phyloP scores from a whole-genome alignment of 805 yeast genomes.

The Teunomyces gatunensis region DNA sequence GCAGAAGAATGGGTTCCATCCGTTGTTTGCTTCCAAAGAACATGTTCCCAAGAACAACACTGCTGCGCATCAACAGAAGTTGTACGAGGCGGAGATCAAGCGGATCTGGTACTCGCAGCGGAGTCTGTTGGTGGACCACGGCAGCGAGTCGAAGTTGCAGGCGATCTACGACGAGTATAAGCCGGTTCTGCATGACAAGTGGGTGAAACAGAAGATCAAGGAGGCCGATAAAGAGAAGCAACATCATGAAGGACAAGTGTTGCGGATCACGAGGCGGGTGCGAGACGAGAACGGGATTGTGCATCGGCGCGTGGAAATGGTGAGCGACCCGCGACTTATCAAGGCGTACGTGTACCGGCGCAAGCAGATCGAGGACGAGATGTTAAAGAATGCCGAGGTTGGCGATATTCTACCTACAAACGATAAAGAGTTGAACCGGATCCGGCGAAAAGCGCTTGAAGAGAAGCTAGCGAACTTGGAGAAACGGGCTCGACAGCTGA shows the following conservation, averaged over 20 bases:
- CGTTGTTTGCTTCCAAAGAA: slow-evolving; percentile 33
- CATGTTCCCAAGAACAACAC: slow-evolving; percentile 41
- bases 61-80: slow-evolving; percentile 68
- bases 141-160: slow-evolving; percentile 36
- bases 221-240: slow-evolving; percentile 34
- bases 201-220: slow-evolving; percentile 31
- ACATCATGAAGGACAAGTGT: slow-evolving; percentile 25
- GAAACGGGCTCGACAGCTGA: slow-evolving; percentile 49
- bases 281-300: slow-evolving; percentile 82
- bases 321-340: slow-evolving; percentile 83
- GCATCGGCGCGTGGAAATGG: slow-evolving; percentile 74
- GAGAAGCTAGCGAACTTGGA: slow-evolving; percentile 81
- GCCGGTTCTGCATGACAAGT: slow-evolving; percentile 32
- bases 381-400: slow-evolving; percentile 56
- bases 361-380: slow-evolving; percentile 58
- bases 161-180: slow-evolving; percentile 37
- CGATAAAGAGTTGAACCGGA: slow-evolving; percentile 78
- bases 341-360: slow-evolving; percentile 76
- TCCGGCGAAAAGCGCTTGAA: slow-evolving; percentile 72
- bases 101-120: slow-evolving; percentile 89
- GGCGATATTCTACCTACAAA: slow-evolving; percentile 75
- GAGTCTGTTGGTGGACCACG: slow-evolving; percentile 46
- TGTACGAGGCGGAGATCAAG: slow-evolving; percentile 86
- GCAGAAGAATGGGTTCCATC: slow-evolving; percentile 87
- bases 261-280: slow-evolving; percentile 68